Conservation (phyloP, 179 eudicot genomes). For the Gypsophila paniculata region DNA sequence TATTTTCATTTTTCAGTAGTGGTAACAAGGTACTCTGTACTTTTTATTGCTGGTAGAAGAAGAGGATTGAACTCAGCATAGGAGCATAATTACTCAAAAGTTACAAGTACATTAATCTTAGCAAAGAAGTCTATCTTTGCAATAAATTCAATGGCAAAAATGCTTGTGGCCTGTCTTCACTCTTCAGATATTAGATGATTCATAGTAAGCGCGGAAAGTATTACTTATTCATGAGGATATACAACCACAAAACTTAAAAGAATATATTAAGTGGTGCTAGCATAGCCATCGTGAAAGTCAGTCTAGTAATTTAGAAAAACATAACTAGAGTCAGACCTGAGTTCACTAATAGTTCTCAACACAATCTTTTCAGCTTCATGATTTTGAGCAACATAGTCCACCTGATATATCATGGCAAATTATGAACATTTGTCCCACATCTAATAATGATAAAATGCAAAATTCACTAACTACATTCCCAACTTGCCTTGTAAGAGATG, state of each 20-base stretch:
- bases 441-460: neutral
- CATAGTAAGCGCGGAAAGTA: neutral
- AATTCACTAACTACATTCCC: neutral
- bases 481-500: constrained; percentile 59
- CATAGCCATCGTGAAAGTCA: neutral
- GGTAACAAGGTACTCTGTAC: neutral
- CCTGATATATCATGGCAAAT: constrained; percentile 38
- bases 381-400: constrained; percentile 66
- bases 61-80: neutral
- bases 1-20: neutral
- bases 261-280: neutral
- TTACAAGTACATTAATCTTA: neutral
- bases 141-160: neutral
- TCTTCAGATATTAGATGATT: neutral
- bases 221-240: neutral
- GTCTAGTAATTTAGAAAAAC: neutral
- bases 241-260: neutral
- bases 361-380: constrained; percentile 73
- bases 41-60: neutral
- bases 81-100: neutral
- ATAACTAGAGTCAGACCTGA: constrained; percentile 45
- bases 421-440: constrained; percentile 14
- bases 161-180: neutral
- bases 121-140: neutral
- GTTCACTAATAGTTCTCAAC: constrained; percentile 58